phyloP scores from a whole-genome alignment of 2,329 filamentous ascomycete genomes.

The Phyllosticta capitalensis region DNA sequence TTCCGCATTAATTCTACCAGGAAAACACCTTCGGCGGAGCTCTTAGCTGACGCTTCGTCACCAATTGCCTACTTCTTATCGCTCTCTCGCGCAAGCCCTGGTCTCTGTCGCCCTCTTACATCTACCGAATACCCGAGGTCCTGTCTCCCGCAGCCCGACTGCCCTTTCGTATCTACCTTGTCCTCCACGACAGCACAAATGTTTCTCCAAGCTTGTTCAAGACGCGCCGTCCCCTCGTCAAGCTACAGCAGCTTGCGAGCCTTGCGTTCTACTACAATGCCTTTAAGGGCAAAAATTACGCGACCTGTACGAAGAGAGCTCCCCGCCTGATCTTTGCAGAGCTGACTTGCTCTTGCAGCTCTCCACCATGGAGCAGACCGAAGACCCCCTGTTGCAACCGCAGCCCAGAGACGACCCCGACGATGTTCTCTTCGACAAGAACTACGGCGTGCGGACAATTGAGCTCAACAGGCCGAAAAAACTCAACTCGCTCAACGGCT shows the following conservation, averaged over 20 bases:
- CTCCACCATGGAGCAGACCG: slow-evolving; percentile 13
- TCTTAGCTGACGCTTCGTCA: slow-evolving; percentile 10
- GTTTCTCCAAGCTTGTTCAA: slow-evolving; percentile 35
- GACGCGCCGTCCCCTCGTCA: slow-evolving; percentile 31
- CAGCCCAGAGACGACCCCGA: slow-evolving; percentile 63
- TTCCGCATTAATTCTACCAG: background rate
- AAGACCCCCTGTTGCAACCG: slow-evolving; percentile 37
- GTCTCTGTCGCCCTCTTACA: background rate
- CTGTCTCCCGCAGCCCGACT: slow-evolving; percentile 12
- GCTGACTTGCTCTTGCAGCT: slow-evolving; percentile 4
- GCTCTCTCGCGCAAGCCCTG: background rate
- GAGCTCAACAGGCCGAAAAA: slow-evolving; percentile 91
- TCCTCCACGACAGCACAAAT: slow-evolving; percentile 23
- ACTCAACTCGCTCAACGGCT: slow-evolving; percentile 83
- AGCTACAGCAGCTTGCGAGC: slow-evolving; percentile 28
- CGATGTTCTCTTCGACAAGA: slow-evolving; percentile 85
- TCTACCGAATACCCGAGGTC: slow-evolving; percentile 30
- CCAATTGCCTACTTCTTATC: slow-evolving; percentile 1
- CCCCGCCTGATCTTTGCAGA: background rate
- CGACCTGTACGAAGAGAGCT: slow-evolving; percentile 40
- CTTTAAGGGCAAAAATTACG: slow-evolving; percentile 66
- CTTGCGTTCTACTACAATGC: slow-evolving; percentile 48
- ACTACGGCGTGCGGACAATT: slow-evolving; percentile 82
- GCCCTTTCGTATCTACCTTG: background rate
- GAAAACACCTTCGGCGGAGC: background rate